phyloP scores from a whole-genome alignment of 345 rosid species.

The Gossypium australe region DNA sequence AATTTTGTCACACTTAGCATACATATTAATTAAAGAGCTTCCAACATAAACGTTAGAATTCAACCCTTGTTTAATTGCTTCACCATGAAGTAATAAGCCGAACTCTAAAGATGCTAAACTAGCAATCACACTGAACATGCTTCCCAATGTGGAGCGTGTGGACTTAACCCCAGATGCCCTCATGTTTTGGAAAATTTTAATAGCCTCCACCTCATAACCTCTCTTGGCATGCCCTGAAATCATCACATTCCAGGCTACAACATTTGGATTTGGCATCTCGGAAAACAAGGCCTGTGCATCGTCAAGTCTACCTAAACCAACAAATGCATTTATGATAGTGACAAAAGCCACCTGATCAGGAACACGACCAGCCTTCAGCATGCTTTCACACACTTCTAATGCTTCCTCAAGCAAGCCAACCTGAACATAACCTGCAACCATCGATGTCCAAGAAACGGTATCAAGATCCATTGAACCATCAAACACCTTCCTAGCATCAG shows the following conservation, averaged over 20 bases:
- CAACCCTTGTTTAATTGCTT: conserved; percentile 83
- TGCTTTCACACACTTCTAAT: conserved; percentile 44
- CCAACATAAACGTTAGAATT: conserved; percentile 73
- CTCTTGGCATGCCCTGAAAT: conserved; percentile 82
- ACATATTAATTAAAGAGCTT: conserved; percentile 83
- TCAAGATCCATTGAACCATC: conserved; percentile 53
- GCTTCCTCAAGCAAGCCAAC: conserved; percentile 68
- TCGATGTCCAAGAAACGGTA: conserved; percentile 80
- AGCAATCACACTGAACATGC: conserved; percentile 73
- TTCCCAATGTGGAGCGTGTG: conserved; percentile 80
- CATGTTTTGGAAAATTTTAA: conserved; percentile 53
- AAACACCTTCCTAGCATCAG: conserved; percentile 57
- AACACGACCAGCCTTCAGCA: conserved; percentile 45
- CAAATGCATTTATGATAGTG: conserved; percentile 53
- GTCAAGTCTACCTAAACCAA: conserved; percentile 58
- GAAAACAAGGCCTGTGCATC: conserved; percentile 57
- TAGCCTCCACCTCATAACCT: conserved; percentile 55
- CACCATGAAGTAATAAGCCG: conserved; percentile 77
- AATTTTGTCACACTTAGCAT: conserved; percentile 65
- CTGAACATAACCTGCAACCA: conserved; percentile 74
- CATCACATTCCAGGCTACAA: conserved; percentile 92
- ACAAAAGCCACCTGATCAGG: conserved; percentile 74
- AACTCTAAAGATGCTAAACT: conserved; percentile 45
- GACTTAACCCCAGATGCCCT: conserved; percentile 58
- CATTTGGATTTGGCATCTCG: conserved; percentile 58